These are phyloP conservation scores for Avicennia marina DNA, from an alignment of 257 asterid genomes.

Conservation along the genomic window DNA sequence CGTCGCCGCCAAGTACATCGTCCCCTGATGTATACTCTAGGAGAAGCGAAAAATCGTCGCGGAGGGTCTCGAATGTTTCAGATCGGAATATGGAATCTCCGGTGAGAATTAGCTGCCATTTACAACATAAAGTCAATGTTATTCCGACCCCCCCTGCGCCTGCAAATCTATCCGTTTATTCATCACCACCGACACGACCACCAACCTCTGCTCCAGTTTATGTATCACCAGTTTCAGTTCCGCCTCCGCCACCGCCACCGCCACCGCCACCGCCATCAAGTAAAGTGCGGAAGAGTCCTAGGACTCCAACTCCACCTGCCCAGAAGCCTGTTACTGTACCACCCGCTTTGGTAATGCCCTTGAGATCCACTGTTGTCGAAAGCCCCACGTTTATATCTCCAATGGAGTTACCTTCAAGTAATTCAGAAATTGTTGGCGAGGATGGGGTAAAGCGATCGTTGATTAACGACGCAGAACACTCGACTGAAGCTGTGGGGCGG, in stretches of 20 bases:
- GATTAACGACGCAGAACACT: constrained; percentile 9
- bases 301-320: constrained; percentile 50
- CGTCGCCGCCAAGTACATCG: constrained; percentile 63
- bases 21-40: constrained; percentile 56
- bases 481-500: constrained; percentile 20
- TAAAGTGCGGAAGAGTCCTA: constrained; percentile 60
- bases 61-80: constrained; percentile 40
- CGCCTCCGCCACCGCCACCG: constrained; percentile 41
- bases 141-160: constrained; percentile 40
- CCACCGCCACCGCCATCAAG: constrained; percentile 37
- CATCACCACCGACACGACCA: constrained; percentile 21
- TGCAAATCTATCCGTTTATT: constrained; percentile 13
- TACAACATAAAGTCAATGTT: constrained; percentile 13
- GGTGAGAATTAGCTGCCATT: constrained; percentile 21
- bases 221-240: constrained; percentile 14
- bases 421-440: constrained; percentile 20
- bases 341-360: constrained; percentile 41
- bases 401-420: constrained; percentile 41
- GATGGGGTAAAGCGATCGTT: constrained; percentile 18
- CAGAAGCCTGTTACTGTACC: constrained; percentile 34
- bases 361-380: constrained; percentile 40
- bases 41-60: constrained; percentile 62
- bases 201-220: constrained; percentile 31
- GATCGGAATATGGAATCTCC: constrained; percentile 38
- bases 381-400: constrained; percentile 54